Evolutionary conservation across 2,329 filamentous ascomycete genomes (phyloP).

Genomic region (Verticillium isaacii): DNA sequence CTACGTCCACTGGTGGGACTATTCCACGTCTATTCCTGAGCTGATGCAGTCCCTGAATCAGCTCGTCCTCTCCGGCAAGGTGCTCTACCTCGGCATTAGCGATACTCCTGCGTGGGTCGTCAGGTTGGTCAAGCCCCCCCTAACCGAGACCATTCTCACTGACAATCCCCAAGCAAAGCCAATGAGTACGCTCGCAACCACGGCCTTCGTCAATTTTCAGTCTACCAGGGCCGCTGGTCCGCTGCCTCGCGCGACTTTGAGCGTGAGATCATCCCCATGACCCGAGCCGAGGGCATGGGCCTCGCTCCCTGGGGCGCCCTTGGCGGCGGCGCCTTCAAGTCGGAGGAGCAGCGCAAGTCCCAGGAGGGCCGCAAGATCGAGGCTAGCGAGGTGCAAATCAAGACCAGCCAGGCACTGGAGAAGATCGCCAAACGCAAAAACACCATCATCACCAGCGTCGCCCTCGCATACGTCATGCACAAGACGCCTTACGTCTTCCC

Average conservation of each 20-base stretch:
- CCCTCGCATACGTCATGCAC: slow-evolving; percentile 68
- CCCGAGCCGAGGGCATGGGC: slow-evolving; percentile 54
- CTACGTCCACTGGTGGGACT: slow-evolving; percentile 66
- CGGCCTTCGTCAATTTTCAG: slow-evolving; percentile 63
- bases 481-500: slow-evolving; percentile 71
- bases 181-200: slow-evolving; percentile 67
- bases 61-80: slow-evolving; percentile 56
- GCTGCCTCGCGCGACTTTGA: slow-evolving; percentile 62
- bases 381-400: slow-evolving; percentile 48
- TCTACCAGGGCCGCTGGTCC: slow-evolving; percentile 65
- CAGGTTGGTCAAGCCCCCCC: slow-evolving; percentile 21
- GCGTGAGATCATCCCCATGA: slow-evolving; percentile 66
- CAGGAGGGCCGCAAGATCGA: slow-evolving; percentile 30
- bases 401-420: slow-evolving; percentile 40
- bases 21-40: slow-evolving; percentile 58
- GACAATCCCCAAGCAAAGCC: slow-evolving; percentile 38
- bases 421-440: slow-evolving; percentile 41
- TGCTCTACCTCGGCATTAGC: slow-evolving; percentile 60
- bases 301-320: slow-evolving; percentile 51
- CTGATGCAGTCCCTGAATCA: slow-evolving; percentile 65
- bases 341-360: slow-evolving; percentile 22
- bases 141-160: not conserved
- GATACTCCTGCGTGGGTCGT: slow-evolving; percentile 69
- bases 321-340: slow-evolving; percentile 33
- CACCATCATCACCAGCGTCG: slow-evolving; percentile 43